Evolutionary conservation across 306 rosid species (phyloP).

Genomic region (Ormosia emarginata): DNA sequence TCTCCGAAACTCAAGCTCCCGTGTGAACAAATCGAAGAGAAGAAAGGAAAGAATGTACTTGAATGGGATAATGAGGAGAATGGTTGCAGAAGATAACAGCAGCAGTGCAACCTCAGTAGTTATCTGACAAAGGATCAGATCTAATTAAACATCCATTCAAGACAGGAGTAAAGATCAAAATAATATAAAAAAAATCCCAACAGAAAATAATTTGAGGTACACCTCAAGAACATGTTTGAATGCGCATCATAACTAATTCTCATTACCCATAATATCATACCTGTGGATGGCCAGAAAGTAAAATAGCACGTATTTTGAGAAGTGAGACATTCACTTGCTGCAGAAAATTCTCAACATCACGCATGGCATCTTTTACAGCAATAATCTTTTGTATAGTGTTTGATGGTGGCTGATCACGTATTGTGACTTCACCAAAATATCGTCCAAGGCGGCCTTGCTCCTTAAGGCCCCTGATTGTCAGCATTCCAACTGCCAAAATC

Average conservation of each 20-base stretch:
- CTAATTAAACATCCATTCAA: conserved; percentile 17
- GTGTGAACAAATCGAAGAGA: conserved; percentile 74
- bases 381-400: conserved; percentile 92
- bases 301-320: conserved; percentile 71
- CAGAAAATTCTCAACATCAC: conserved; percentile 64
- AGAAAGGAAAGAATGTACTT: conserved; percentile 73
- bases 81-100: conserved; percentile 56
- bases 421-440: conserved; percentile 70
- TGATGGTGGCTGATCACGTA: conserved; percentile 92
- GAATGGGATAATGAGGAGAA: conserved; percentile 71
- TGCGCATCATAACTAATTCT: conserved; percentile 5
- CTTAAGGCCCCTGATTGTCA: conserved; percentile 77
- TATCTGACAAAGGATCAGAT: conserved; percentile 46
- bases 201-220: background rate
- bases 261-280: conserved; percentile 35
- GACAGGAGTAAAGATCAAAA: background rate
- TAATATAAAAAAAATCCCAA: background rate
- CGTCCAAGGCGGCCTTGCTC: conserved; percentile 99
- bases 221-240: background rate
- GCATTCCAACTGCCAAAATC: conserved; percentile 70
- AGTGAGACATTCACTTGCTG: conserved; percentile 81
- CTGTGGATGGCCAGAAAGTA: conserved; percentile 94
- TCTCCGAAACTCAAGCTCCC: conserved; percentile 80
- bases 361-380: conserved; percentile 94
- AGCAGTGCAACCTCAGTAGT: conserved; percentile 80